These are phyloP conservation scores for Quercus cerris DNA, from an alignment of 306 rosid species.

Conservation along the genomic window DNA sequence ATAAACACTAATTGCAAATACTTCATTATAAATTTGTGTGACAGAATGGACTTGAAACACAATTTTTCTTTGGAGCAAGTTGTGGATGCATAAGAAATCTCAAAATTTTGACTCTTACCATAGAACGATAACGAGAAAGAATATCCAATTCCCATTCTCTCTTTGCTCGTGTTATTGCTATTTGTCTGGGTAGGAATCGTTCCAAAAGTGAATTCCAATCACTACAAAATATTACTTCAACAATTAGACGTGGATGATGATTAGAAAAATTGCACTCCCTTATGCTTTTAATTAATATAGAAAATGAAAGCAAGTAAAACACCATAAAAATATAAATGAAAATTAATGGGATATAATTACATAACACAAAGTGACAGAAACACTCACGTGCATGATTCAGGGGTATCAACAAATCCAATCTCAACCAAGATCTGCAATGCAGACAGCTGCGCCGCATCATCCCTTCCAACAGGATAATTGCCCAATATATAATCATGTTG, in stretches of 20 bases:
- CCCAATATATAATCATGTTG: slow-evolving; percentile 95
- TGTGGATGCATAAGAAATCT: not conserved
- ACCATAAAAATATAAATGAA: not conserved
- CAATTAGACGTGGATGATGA: no score
- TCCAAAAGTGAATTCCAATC: slow-evolving; percentile 92
- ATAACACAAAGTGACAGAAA: slow-evolving; percentile 22
- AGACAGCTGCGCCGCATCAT: slow-evolving; percentile 88
- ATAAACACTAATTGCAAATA: not conserved
- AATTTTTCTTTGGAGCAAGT: not conserved
- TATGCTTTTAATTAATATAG: not conserved
- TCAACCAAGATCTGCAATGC: slow-evolving; percentile 89
- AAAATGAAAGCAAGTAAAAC: slow-evolving; percentile 9
- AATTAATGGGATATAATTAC: not conserved
- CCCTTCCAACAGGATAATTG: slow-evolving; percentile 92
- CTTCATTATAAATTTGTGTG: not conserved
- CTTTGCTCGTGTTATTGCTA: slow-evolving; percentile 83
- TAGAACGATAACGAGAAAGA: slow-evolving; percentile 71
- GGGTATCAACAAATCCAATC: slow-evolving; percentile 65
- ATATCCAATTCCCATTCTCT: slow-evolving; percentile 96
- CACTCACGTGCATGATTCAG: slow-evolving; percentile 86
- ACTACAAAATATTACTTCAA: slow-evolving; percentile 39
- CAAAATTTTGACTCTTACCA: slow-evolving; percentile 48
- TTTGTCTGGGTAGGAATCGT: slow-evolving; percentile 81
- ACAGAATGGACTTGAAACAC: not conserved
- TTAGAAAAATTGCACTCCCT: not conserved